phyloP scores from a whole-genome alignment of 192 early-diverging fungal species.

The Backusella luteola region DNA sequence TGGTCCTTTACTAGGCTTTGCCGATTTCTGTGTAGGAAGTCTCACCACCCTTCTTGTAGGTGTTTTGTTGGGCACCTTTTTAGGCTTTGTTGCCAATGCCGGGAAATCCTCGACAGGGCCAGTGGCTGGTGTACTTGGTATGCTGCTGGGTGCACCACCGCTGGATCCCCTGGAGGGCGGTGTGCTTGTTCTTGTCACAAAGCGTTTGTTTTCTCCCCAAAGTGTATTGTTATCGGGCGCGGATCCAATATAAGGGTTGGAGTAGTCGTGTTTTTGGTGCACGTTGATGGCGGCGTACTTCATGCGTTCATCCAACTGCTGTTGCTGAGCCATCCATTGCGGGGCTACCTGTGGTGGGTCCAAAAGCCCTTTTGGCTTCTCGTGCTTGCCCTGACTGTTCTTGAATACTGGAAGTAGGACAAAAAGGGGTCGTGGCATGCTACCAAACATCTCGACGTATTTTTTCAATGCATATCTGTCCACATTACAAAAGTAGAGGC shows the following conservation, averaged over 20 bases:
- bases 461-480: neutral
- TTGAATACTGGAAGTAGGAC: slow-evolving; percentile 19
- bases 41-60: neutral
- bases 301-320: neutral
- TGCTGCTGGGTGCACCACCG: neutral
- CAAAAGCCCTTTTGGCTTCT: slow-evolving; percentile 9
- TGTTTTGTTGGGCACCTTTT: neutral
- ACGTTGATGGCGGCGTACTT: neutral
- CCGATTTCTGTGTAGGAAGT: neutral
- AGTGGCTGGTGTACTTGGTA: neutral
- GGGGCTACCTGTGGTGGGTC: neutral
- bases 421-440: neutral
- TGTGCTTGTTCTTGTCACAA: neutral
- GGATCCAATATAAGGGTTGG: neutral
- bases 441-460: neutral
- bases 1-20: neutral
- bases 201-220: neutral
- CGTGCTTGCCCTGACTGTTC: neutral
- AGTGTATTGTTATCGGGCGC: slow-evolving; percentile 11
- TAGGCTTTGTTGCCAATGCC: neutral
- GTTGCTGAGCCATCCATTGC: neutral
- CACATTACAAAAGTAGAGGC: neutral
- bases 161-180: neutral
- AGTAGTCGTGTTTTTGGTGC: neutral
- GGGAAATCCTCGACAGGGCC: neutral